phyloP scores from a whole-genome alignment of 1,139 yeast genomes.

The Nakaseomyces glabratus region DNA sequence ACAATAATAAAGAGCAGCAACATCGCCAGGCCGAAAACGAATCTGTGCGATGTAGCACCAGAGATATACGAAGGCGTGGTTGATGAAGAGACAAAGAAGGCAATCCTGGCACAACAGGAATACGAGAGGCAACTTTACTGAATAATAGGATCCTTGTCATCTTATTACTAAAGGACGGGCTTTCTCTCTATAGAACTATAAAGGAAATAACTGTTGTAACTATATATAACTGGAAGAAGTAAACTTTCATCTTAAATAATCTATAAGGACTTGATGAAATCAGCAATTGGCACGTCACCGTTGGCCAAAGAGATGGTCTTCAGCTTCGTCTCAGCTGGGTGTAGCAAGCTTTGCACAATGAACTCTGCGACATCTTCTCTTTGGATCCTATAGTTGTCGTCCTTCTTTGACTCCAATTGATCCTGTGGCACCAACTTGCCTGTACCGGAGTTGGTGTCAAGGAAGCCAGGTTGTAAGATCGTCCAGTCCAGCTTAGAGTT shows the following conservation, averaged over 20 bases:
- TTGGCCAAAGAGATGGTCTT: conserved; percentile 31
- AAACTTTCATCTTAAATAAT: too few species aligned
- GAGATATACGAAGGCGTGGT: conserved; percentile 50
- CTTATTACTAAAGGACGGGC: too few species aligned
- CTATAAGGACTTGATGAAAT: conserved; percentile 20
- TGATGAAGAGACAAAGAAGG: conserved; percentile 48
- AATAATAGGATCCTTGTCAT: too few species aligned
- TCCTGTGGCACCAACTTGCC: conserved; percentile 32
- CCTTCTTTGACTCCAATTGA: conserved; percentile 12
- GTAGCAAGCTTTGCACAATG: conserved; percentile 19
- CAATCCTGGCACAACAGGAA: conserved; percentile 57
- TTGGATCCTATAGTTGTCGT: conserved; percentile 11
- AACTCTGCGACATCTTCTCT: conserved; percentile 30
- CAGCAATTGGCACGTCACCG: conserved; percentile 29
- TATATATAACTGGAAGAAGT: too few species aligned
- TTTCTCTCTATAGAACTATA: too few species aligned
- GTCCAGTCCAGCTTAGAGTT: conserved; percentile 41
- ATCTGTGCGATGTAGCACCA: conserved; percentile 49
- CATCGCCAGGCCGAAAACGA: conserved; percentile 44
- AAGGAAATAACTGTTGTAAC: too few species aligned
- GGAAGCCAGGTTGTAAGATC: conserved; percentile 43
- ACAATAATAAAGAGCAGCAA: conserved; percentile 44
- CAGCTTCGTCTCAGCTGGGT: conserved; percentile 23
- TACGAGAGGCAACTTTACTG: conserved; percentile 36
- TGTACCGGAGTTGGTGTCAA: conserved; percentile 35